Percentiles rank a stretch among this genome's conserved stretches.
Evolutionary conservation across 2,329 filamentous ascomycete species (phyloP).

Genomic region (Aspergillus novoparasiticus): DNA sequence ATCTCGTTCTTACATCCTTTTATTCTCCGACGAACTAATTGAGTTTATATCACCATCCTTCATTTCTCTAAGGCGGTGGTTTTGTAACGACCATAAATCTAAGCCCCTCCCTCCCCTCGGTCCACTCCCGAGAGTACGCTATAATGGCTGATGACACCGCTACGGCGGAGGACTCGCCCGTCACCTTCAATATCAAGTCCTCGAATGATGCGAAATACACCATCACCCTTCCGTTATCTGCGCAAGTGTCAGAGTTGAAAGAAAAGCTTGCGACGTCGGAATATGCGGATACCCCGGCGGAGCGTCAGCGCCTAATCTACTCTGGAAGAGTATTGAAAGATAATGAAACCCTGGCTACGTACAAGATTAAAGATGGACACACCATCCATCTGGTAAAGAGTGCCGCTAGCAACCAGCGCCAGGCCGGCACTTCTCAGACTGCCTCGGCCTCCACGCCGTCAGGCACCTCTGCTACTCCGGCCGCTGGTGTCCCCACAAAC

Average conservation of each 20-base stretch:
- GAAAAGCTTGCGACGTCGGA: slow-evolving; percentile 78
- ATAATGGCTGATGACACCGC: slow-evolving; percentile 45
- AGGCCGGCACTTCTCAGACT: slow-evolving; percentile 56
- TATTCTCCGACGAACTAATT: slow-evolving; percentile 3
- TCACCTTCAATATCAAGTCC: slow-evolving; percentile 98
- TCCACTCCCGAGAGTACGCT: slow-evolving; percentile 16
- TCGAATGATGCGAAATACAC: slow-evolving; percentile 84
- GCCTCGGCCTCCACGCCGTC: slow-evolving; percentile 37
- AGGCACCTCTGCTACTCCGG: slow-evolving; percentile 35
- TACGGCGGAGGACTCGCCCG: slow-evolving; percentile 66
- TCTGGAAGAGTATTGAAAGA: slow-evolving; percentile 97
- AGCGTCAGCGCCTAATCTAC: slow-evolving; percentile 94
- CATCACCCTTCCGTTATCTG: slow-evolving; percentile 75
- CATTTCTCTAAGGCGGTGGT: slow-evolving; percentile 13
- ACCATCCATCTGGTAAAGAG: slow-evolving; percentile 97
- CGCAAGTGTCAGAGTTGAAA: slow-evolving; percentile 84
- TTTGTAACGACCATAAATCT: slow-evolving; percentile 9
- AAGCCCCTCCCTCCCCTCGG: slow-evolving; percentile 13
- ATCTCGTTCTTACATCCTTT: background rate
- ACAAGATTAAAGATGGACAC: slow-evolving; percentile 95
- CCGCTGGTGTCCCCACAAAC: slow-evolving; percentile 51
- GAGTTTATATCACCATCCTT: background rate
- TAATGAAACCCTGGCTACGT: slow-evolving; percentile 76
- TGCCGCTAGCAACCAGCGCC: slow-evolving; percentile 78
- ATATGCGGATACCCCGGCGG: slow-evolving; percentile 81